These are phyloP conservation scores for Plicaturopsis crispa DNA, from an alignment of 768 basidiomycete species.

Conservation along the genomic window DNA sequence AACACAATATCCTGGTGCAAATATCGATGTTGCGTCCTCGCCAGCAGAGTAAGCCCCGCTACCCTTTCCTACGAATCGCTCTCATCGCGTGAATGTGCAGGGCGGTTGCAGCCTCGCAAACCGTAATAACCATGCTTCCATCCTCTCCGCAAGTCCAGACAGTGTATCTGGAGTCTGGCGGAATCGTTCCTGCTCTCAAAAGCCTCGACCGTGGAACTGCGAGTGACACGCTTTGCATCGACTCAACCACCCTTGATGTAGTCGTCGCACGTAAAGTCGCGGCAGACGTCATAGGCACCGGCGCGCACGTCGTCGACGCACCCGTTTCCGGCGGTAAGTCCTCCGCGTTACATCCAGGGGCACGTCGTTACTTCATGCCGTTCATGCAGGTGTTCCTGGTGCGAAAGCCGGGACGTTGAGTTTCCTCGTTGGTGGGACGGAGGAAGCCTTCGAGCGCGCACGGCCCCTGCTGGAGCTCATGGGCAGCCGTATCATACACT, in stretches of 20 bases:
- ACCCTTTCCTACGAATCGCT: slow-evolving; percentile 2
- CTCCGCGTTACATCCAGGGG: slow-evolving; percentile 5
- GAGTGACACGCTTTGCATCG: slow-evolving; percentile 61
- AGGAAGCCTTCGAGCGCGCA: slow-evolving; percentile 47
- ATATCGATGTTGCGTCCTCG: slow-evolving; percentile 47
- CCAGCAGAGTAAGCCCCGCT: slow-evolving; percentile 63
- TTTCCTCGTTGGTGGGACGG: slow-evolving; percentile 84
- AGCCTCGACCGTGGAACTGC: slow-evolving; percentile 29
- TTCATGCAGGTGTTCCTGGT: slow-evolving; percentile 62
- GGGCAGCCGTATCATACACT: slow-evolving; percentile 80
- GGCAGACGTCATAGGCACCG: slow-evolving; percentile 36
- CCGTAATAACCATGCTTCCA: slow-evolving; percentile 86
- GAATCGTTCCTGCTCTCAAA: slow-evolving; percentile 58
- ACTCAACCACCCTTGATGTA: slow-evolving; percentile 89
- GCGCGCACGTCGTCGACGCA: slow-evolving; percentile 82
- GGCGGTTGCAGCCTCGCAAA: slow-evolving; percentile 53
- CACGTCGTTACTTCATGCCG: neutral
- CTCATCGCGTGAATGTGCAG: slow-evolving; percentile 26
- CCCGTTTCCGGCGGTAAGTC: slow-evolving; percentile 86
- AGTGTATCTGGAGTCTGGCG: slow-evolving; percentile 59
- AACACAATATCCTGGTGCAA: slow-evolving; percentile 49
- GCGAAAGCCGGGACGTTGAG: slow-evolving; percentile 84
- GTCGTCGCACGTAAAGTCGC: slow-evolving; percentile 64
- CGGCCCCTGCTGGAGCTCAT: slow-evolving; percentile 58
- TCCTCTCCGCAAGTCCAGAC: slow-evolving; percentile 81